phyloP scores from a whole-genome alignment of 2,329 filamentous ascomycete genomes.

The Escovopsis sp. region DNA sequence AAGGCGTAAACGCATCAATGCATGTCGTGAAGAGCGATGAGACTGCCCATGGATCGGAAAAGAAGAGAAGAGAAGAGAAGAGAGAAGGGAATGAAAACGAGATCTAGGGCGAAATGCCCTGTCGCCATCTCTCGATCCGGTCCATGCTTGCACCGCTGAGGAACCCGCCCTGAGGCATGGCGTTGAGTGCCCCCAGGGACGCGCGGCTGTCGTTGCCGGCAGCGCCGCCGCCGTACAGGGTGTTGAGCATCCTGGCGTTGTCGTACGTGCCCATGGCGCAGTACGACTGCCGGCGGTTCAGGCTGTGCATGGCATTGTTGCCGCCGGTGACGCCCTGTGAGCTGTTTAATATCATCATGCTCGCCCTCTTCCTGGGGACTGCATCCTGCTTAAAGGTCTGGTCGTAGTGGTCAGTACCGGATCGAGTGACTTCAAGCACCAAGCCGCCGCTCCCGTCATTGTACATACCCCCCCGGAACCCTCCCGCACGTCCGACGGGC shows the following conservation, averaged over 20 bases:
- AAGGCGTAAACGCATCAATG: too few species aligned
- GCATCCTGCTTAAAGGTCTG: constrained; percentile 10
- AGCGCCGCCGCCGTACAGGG: constrained; percentile 8
- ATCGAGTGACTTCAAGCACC: constrained; percentile 11
- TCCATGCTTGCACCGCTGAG: constrained; percentile 16
- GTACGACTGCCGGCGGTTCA: constrained; percentile 14
- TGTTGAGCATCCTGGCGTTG: not conserved
- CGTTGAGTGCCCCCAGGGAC: constrained; percentile 1
- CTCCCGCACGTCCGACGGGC: constrained; percentile 23
- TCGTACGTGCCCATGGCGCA: constrained; percentile 14
- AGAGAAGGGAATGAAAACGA: not conserved
- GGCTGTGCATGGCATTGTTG: constrained; percentile 9
- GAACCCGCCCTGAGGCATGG: constrained; percentile 13
- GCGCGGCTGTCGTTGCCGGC: constrained; percentile 16
- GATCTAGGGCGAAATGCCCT: constrained; percentile 22
- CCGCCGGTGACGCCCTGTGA: constrained; percentile 8
- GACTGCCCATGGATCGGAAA: too few species aligned
- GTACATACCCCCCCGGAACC: constrained; percentile 37
- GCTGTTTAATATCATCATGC: constrained; percentile 5
- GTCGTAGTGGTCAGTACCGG: constrained; percentile 13
- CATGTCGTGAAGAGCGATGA: not conserved
- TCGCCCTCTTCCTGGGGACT: constrained; percentile 15
- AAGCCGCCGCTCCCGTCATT: constrained; percentile 36
- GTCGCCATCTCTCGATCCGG: constrained; percentile 28
- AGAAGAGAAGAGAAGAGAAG: not conserved